Evolutionary conservation across 108 stramenopile species (phyloP).

Genomic region (Heterococcus sp.): DNA sequence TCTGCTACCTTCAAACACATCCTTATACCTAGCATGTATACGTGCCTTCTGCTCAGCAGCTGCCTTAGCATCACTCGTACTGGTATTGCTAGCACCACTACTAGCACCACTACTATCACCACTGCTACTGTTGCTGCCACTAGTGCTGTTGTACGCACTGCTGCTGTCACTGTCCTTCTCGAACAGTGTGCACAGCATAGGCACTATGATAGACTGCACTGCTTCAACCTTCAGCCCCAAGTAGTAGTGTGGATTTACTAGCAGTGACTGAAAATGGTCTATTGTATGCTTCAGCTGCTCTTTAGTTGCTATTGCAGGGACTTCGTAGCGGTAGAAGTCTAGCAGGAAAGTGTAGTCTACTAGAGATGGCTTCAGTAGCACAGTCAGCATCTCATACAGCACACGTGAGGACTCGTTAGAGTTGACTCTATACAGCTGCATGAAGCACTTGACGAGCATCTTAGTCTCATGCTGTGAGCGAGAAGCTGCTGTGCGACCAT

Average conservation of each 20-base stretch:
- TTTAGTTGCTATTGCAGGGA: conserved; percentile 13
- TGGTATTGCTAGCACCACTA: background rate
- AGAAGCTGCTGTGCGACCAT: no score
- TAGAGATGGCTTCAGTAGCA: conserved; percentile 20
- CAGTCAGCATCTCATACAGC: conserved; percentile 33
- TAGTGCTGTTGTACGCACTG: background rate
- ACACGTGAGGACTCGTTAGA: conserved; percentile 29
- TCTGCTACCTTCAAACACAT: background rate
- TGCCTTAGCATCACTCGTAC: background rate
- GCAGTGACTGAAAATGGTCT: conserved; percentile 6
- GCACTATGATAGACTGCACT: background rate
- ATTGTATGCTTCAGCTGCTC: conserved; percentile 14
- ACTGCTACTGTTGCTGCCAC: background rate
- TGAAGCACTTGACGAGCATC: conserved; percentile 45
- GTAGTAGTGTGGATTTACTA: conserved; percentile 16
- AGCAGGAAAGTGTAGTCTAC: conserved; percentile 37
- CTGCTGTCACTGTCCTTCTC: background rate
- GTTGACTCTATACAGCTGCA: conserved; percentile 44
- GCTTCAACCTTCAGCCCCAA: conserved; percentile 13
- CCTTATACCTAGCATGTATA: background rate
- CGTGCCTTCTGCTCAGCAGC: background rate
- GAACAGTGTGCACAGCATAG: background rate
- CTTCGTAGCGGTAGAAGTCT: conserved; percentile 45
- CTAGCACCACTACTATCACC: background rate
- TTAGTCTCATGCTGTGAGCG: conserved; percentile 28